Base-by-base conservation (phyloP, 225 moss, liverwort and hornwort genomes). In the Straminergon stramineum region DNA sequence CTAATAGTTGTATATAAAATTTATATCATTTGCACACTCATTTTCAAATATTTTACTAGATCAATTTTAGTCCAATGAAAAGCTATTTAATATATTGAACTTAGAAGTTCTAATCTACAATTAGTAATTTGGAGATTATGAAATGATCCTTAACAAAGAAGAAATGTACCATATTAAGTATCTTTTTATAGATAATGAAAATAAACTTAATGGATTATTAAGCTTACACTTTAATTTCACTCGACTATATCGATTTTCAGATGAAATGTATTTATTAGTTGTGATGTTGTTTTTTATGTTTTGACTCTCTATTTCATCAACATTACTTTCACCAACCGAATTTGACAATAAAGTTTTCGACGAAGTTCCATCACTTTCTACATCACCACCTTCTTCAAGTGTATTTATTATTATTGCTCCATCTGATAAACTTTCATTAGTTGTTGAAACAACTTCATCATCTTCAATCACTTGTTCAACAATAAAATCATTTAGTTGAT, bases 261-360 rank as follows among this genome's bases (percentile, higher is more conserved):
- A 82, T 90, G 91, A 68, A 35, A 81, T 34, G 30, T 79, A 75
- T 88, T 89, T 62, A 52, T 69, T 91, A 53, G 77, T 90, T 13
- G 85, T 80, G 8, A 94, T 91, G 2, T 74, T 67, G 11, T 55
- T 17, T 83, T 13, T 5, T 60, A 75, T 15, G 51, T 41, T 79
- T 92, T 90, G 8, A 37, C 63, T 93, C 15, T 95, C 88, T 43
- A 89, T 58, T 57, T 93, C 69, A 85, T 95, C 89, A 43, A 87
- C 88, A 7, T 91, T 88, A 86, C 84, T 88, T 78, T 91, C n/a
- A 88, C 86, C 94, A 22, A 92, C 86, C 32, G 82, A 35, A 60
- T 90, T 87, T 24, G 73, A 52, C 10, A 22, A 65, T 8, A 53
- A 27, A 22, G 7, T 37, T 65, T 73, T 14, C 17, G 90, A 90